A percentile compares a stretch with the other conserved stretches of the same genome.
phyloP scores from a whole-genome alignment of 208 protist species.

The Angomonas ambiguus region DNA sequence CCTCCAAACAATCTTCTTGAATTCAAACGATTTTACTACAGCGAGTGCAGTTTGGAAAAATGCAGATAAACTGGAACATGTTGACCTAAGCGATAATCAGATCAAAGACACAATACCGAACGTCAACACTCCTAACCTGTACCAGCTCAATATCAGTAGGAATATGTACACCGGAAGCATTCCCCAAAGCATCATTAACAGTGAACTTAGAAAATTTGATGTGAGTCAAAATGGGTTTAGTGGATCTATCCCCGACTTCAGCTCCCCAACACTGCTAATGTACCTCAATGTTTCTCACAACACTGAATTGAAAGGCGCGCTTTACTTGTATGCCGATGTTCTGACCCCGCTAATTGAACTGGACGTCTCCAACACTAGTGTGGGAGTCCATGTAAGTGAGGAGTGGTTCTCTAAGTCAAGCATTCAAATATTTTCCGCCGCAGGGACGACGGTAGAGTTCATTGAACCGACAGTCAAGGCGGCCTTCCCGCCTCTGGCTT shows the following conservation, averaged over 20 bases:
- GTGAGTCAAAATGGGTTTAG: background rate
- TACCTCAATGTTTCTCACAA: background rate
- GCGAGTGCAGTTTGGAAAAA: background rate
- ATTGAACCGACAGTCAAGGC: slow-evolving; percentile 91
- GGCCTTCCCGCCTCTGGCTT: slow-evolving; percentile 98
- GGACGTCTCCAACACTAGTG: background rate
- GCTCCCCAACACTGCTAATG: background rate
- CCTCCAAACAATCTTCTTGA: background rate
- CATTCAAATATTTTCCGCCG: background rate
- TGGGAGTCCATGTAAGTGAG: too few species aligned
- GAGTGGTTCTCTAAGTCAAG: background rate
- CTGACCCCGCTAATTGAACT: background rate
- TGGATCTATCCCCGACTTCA: background rate
- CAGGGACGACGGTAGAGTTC: background rate
- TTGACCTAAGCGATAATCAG: background rate
- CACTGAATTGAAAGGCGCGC: background rate
- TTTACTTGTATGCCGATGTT: background rate
- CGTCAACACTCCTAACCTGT: background rate
- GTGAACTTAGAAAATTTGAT: background rate
- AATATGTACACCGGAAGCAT: background rate
- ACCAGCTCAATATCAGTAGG: background rate
- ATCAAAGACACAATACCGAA: background rate
- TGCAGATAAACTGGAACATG: background rate
- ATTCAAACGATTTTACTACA: background rate
- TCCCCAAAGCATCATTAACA: background rate